Conservation (phyloP, 495 filamentous ascomycete species). For the Podospora conica region DNA sequence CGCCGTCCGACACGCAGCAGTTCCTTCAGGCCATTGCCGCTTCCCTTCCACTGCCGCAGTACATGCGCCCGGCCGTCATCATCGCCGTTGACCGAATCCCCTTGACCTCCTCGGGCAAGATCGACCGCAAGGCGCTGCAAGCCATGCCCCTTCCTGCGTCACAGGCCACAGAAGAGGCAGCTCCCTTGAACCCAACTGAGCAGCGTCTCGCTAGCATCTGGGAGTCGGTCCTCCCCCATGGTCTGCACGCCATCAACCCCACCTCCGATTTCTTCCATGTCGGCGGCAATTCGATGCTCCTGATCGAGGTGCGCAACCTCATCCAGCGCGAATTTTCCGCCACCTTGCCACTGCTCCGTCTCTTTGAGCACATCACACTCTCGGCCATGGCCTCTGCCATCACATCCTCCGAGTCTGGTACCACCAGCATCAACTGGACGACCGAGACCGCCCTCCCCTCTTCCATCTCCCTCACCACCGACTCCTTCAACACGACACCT, state of each 20-base stretch:
- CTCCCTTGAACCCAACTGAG: neutral
- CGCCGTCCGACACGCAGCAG: neutral
- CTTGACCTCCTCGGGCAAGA: constrained; percentile 9
- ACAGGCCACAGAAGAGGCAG: neutral
- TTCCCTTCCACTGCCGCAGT: constrained; percentile 7
- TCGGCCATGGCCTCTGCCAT: constrained; percentile 11
- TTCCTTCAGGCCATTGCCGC: neutral
- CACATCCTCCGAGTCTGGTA: neutral
- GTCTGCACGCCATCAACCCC: neutral
- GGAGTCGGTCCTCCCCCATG: neutral
- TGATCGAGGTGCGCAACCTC: neutral
- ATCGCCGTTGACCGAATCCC: constrained; percentile 14
- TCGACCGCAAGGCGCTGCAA: constrained; percentile 4
- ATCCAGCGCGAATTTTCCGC: neutral
- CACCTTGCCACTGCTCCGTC: neutral
- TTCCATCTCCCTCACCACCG: neutral
- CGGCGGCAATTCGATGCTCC: constrained; percentile 1
- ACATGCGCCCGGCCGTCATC: constrained; percentile 25
- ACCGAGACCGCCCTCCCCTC: neutral
- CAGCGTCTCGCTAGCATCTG: neutral
- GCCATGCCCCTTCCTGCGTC: neutral
- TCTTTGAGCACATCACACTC: constrained; percentile 1
- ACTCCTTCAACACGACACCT: neutral
- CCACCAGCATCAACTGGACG: neutral
- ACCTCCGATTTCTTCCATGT: constrained; percentile 1